Conservation (phyloP, 176 grass and related monocot species). For the Carex parvula region DNA sequence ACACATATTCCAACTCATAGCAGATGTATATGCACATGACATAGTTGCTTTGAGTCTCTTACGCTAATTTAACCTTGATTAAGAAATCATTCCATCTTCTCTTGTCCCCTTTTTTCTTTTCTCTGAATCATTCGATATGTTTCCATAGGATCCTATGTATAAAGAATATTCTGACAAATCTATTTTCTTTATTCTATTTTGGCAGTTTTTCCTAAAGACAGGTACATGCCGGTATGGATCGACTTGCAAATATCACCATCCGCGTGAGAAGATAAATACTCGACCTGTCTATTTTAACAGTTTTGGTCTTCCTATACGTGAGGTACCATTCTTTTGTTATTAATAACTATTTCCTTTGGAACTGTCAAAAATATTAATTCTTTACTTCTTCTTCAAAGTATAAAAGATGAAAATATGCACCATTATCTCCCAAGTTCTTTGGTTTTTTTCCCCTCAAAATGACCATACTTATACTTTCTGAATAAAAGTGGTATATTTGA, state of each 20-base stretch:
- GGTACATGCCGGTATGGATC: slow-evolving; percentile 37
- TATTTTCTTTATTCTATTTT: slow-evolving; percentile 13
- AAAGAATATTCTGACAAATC: background rate
- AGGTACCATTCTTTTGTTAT: slow-evolving; percentile 33
- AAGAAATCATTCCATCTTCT: background rate
- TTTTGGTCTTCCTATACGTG: slow-evolving; percentile 36
- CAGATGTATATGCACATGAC: background rate
- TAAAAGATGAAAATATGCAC: slow-evolving; percentile 12
- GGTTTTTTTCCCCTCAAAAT: background rate
- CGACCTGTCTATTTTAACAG: slow-evolving; percentile 33
- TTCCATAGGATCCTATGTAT: background rate
- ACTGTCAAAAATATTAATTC: background rate
- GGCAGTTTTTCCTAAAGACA: slow-evolving; percentile 47
- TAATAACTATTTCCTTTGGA: background rate
- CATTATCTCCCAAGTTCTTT: background rate
- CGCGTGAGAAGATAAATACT: slow-evolving; percentile 24
- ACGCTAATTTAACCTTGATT: background rate
- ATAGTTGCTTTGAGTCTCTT: background rate
- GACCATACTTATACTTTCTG: background rate
- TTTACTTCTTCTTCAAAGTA: background rate
- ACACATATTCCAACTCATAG: background rate
- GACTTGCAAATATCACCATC: slow-evolving; percentile 40
- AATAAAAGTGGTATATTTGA: background rate
- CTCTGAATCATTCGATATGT: background rate
- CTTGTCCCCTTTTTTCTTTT: no score